Percentiles rank a stretch among this genome's conserved stretches.
These are phyloP conservation scores for Geotrichum cucujoidarum DNA, from an alignment of 1,139 yeast species.

Conservation along the genomic window DNA sequence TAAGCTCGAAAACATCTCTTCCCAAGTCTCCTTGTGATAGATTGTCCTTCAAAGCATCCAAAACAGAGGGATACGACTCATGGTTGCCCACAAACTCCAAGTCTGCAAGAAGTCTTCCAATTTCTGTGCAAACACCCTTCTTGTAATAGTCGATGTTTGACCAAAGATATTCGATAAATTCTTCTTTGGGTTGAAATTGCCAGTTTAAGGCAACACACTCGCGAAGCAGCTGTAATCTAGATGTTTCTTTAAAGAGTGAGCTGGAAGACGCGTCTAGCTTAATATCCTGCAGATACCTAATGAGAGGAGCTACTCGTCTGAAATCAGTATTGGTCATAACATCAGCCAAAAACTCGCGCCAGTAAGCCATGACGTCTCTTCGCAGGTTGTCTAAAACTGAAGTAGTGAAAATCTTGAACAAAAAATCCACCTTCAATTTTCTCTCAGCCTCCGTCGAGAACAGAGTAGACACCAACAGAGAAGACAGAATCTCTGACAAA, in stretches of 20 bases:
- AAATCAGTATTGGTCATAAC: constrained; percentile 33
- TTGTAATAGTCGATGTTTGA: constrained; percentile 57
- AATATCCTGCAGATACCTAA: constrained; percentile 45
- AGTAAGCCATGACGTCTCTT: constrained; percentile 70
- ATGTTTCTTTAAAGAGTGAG: constrained; percentile 64
- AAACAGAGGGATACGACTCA: constrained; percentile 45
- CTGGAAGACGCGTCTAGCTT: constrained; percentile 45
- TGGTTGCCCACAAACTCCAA: constrained; percentile 51
- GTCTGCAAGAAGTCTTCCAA: constrained; percentile 61
- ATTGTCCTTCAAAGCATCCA: constrained; percentile 42
- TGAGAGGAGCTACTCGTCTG: constrained; percentile 61
- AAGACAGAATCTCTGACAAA: constrained; percentile 37
- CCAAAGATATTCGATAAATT: constrained; percentile 47
- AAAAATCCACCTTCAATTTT: constrained; percentile 39
- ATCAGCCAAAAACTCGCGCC: constrained; percentile 80
- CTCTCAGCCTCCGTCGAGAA: constrained; percentile 24
- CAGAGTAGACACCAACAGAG: constrained; percentile 30
- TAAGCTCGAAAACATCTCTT: constrained; percentile 30
- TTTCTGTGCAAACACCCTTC: constrained; percentile 66
- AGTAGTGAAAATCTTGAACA: constrained; percentile 47
- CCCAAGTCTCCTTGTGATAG: constrained; percentile 38
- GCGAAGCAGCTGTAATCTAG: constrained; percentile 55
- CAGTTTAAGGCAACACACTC: constrained; percentile 49
- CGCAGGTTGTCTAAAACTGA: constrained; percentile 56
- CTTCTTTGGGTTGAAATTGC: constrained; percentile 51